phyloP scores from a whole-genome alignment of 345 rosid genomes.

The Tarenaya hassleriana region DNA sequence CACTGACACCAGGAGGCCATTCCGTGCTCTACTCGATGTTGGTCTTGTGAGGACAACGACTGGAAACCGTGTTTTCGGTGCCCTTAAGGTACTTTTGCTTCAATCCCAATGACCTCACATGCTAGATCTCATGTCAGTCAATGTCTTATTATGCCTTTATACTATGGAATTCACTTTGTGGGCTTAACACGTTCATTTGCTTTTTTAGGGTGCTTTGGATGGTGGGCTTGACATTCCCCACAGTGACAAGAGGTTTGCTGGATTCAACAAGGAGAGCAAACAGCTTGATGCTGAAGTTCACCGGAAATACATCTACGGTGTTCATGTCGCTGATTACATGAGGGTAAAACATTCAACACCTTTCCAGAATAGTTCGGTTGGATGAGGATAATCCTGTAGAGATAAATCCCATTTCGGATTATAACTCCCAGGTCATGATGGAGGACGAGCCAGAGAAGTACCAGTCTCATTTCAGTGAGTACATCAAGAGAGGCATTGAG shows the following conservation, averaged over 20 bases:
- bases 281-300: slow-evolving; percentile 57
- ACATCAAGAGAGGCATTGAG: slow-evolving; percentile 49
- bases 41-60: slow-evolving; percentile 68
- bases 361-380: neutral
- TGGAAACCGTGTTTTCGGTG: slow-evolving; percentile 71
- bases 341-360: slow-evolving; percentile 21
- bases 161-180: neutral
- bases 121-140: too few relatives aligned
- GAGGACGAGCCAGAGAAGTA: slow-evolving; percentile 72
- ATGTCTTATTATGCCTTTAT: neutral
- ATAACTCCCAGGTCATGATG: slow-evolving; percentile 33
- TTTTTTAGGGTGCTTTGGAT: slow-evolving; percentile 47
- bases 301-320: slow-evolving; percentile 46
- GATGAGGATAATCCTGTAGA: neutral
- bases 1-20: slow-evolving; percentile 59
- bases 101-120: neutral
- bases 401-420: neutral
- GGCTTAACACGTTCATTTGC: neutral
- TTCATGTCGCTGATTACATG: slow-evolving; percentile 56
- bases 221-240: slow-evolving; percentile 63
- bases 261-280: slow-evolving; percentile 39
- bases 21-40: slow-evolving; percentile 83
- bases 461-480: slow-evolving; percentile 55
- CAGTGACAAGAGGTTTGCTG: slow-evolving; percentile 62
- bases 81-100: slow-evolving; percentile 46